Evolutionary conservation across 441 rosid genomes (phyloP).

Genomic region (Metrosideros polymorpha): DNA sequence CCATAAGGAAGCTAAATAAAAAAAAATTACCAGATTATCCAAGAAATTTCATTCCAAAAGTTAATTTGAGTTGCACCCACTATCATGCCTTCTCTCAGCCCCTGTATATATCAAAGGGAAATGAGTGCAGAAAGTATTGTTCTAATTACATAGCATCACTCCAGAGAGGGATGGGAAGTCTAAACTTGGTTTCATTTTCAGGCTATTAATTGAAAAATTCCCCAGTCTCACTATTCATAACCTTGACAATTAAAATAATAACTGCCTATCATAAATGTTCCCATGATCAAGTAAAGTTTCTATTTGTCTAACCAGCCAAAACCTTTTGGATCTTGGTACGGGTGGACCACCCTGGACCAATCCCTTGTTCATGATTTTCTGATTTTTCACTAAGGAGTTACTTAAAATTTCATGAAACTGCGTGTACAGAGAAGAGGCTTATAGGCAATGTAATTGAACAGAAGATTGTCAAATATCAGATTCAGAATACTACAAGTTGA

Average conservation of each 20-base stretch:
- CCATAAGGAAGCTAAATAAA: background rate
- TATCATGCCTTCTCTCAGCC: background rate
- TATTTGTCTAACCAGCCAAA: background rate
- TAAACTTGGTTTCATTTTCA: background rate
- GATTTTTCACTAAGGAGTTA: background rate
- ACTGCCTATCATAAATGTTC: background rate
- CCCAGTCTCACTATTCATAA: background rate
- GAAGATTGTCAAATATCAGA: background rate
- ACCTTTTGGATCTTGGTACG: background rate
- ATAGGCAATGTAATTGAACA: background rate
- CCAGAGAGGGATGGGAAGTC: background rate
- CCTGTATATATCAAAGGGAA: background rate
- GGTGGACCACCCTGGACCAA: background rate
- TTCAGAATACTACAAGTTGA: background rate
- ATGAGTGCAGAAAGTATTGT: background rate
- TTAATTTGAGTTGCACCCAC: background rate
- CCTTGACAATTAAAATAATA: background rate
- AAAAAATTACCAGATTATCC: background rate
- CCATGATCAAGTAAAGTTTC: background rate
- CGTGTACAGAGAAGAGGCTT: background rate
- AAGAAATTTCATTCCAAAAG: background rate
- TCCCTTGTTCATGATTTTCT: background rate
- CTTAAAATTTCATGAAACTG: background rate
- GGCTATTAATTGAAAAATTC: background rate
- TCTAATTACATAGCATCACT: background rate